Evolutionary conservation across 2,329 filamentous ascomycete genomes (phyloP).

Genomic region (Xylariomycetidae sp.): DNA sequence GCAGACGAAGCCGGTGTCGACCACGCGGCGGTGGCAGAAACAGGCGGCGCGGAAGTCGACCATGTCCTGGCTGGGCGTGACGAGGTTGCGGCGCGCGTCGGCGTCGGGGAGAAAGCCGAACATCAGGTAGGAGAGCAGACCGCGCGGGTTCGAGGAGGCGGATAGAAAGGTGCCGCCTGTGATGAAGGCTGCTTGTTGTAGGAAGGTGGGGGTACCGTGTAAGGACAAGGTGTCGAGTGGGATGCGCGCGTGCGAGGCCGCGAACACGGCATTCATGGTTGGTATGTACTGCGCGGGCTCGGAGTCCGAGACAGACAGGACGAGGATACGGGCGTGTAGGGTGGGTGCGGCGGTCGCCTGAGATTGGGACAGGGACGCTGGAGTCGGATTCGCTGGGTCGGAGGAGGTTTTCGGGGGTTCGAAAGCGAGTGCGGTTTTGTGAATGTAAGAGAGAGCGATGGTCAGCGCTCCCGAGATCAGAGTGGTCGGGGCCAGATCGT

Average conservation of each 20-base stretch:
- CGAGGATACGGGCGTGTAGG: slow-evolving; percentile 76
- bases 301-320: slow-evolving; percentile 79
- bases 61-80: slow-evolving; percentile 73
- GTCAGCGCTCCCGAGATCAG: slow-evolving; percentile 89
- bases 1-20: slow-evolving; percentile 92
- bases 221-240: slow-evolving; percentile 90
- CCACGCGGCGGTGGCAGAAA: slow-evolving; percentile 88
- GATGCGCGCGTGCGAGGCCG: slow-evolving; percentile 79
- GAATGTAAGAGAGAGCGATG: slow-evolving; percentile 82
- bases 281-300: slow-evolving; percentile 92
- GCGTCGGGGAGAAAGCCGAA: slow-evolving; percentile 75
- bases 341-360: slow-evolving; percentile 32
- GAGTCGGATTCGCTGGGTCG: slow-evolving; percentile 28
- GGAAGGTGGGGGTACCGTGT: slow-evolving; percentile 78
- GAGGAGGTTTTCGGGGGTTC: slow-evolving; percentile 46
- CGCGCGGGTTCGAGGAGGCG: slow-evolving; percentile 50
- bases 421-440: slow-evolving; percentile 67
- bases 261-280: slow-evolving; percentile 98
- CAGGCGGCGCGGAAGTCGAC: slow-evolving; percentile 98
- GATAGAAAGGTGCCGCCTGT: slow-evolving; percentile 52
- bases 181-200: slow-evolving; percentile 78
- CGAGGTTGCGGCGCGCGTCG: slow-evolving; percentile 52
- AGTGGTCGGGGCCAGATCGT: slow-evolving; percentile 65
- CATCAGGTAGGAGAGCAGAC: slow-evolving; percentile 88
- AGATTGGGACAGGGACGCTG: slow-evolving; percentile 24